Base-by-base conservation (phyloP, 1,284 basidiomycete genomes). In the Peniophora sp. region DNA sequence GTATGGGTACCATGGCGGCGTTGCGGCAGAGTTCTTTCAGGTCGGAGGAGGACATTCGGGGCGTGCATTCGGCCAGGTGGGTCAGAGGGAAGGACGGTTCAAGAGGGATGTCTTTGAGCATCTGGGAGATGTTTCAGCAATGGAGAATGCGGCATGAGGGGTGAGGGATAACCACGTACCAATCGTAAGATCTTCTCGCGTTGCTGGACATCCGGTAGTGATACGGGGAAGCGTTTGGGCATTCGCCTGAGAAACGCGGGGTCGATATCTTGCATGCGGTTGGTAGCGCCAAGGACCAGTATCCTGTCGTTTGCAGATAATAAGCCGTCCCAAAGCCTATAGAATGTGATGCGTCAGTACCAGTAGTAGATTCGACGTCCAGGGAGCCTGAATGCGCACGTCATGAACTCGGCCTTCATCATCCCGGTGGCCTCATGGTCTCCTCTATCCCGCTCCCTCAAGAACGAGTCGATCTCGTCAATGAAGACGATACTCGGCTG, bases 371-470 rank as follows among this genome's bases (percentile, higher is more conserved):
- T n/a, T n/a, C n/a, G n/a, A n/a, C n/a, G n/a, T n/a, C n/a, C 3
- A 37, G 49, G 32, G 36, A 50, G 47, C 8, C 11, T 46, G 32
- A 17, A 11, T 17, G 5, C 11, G 72, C 89, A 92, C 85, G 93
- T 97, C 95, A 99, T 97, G 66, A 99, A 99, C 64, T 99, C 96
- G 1, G 96, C 96, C 72, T 99, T 99, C 85, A 99, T 97, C 94
- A 98, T 98, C 3, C 88, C 92, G 23, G 94, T 98, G 45, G 95
- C 96, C 63, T 99, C 97, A 67, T 99, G 97, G 62, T 99, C 97
- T 11, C 88, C 87, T 49, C 83, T 81, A 42, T 78, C 79, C 55
- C 97, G 76, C 66, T 97, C 92, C 51, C 96, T 75, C 66, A 99
- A 72, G 68, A 99, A 93, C 8, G 89, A 92, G 64, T 90, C 87